Percentiles rank a stretch among this genome's conserved stretches.
phyloP scores from a whole-genome alignment of 441 rosid genomes.

The Gossypium aridum region DNA sequence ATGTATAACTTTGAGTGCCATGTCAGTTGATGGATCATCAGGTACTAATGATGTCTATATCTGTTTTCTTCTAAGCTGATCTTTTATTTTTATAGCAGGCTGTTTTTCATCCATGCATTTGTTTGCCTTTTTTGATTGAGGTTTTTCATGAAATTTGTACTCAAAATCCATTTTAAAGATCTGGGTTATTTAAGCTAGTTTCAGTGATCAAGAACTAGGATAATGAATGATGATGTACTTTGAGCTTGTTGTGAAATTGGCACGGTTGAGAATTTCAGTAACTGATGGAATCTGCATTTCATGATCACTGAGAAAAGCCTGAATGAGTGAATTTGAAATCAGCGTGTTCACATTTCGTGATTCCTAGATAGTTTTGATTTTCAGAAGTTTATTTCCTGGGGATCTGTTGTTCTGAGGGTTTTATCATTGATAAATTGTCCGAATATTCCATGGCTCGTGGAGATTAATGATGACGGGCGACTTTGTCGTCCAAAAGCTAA shows the following conservation, averaged over 20 bases:
- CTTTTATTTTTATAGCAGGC: slow-evolving; percentile 3
- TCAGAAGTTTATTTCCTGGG: background rate
- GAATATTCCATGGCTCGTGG: background rate
- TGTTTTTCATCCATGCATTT: slow-evolving; percentile 13
- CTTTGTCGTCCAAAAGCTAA: slow-evolving; percentile 2
- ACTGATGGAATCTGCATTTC: slow-evolving; percentile 2
- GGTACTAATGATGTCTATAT: slow-evolving; percentile 32
- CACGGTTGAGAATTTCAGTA: slow-evolving; percentile 1
- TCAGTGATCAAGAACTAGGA: background rate
- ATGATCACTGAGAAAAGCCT: background rate
- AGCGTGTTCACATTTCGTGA: slow-evolving; percentile 1
- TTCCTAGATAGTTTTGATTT: background rate
- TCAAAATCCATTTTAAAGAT: slow-evolving; percentile 15
- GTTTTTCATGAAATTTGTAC: slow-evolving; percentile 8
- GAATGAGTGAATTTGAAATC: slow-evolving; percentile 3
- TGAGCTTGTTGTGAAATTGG: background rate
- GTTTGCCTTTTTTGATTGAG: background rate
- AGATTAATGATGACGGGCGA: background rate
- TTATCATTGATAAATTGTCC: background rate
- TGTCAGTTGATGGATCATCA: slow-evolving; percentile 42
- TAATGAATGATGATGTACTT: background rate
- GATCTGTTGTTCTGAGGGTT: background rate
- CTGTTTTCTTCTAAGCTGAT: background rate
- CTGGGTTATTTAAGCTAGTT: slow-evolving; percentile 13
- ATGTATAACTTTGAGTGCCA: slow-evolving; percentile 15